A percentile compares a stretch with the other conserved stretches of the same genome.
These are phyloP conservation scores for Salix exigua DNA, from an alignment of 345 rosid species.

Conservation along the genomic window DNA sequence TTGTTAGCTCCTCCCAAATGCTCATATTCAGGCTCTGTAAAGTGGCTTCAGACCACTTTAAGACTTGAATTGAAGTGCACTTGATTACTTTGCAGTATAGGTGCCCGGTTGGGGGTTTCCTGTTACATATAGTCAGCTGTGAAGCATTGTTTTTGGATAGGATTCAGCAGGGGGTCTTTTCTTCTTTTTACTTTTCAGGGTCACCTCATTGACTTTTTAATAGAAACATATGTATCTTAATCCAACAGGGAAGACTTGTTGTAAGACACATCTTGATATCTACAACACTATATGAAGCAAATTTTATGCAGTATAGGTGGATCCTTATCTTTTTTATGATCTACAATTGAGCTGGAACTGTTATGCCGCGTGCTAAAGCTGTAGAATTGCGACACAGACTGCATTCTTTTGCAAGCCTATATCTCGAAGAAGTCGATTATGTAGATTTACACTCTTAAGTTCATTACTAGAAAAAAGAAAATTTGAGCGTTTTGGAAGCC, in stretches of 20 bases:
- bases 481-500: constrained; percentile 21
- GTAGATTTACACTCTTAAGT: constrained; percentile 5
- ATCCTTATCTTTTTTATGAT: neutral
- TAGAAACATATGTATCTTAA: neutral
- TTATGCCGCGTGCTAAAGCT: neutral
- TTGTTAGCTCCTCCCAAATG: constrained; percentile 38
- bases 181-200: neutral
- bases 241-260: neutral
- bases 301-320: neutral
- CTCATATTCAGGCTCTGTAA: constrained; percentile 44
- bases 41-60: constrained; percentile 14
- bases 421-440: neutral
- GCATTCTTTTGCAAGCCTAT: constrained; percentile 1
- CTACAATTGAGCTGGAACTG: neutral
- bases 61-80: neutral
- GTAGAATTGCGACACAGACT: constrained; percentile 7
- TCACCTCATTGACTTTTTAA: neutral
- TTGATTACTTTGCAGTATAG: neutral
- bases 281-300: neutral
- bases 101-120: neutral
- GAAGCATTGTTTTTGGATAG: neutral
- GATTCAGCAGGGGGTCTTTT: too few species aligned
- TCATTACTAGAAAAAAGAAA: constrained; percentile 6
- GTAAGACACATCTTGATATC: neutral
- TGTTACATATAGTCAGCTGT: neutral